Evolutionary conservation across 192 early-diverging fungal genomes (phyloP), one percentile per base, ranked within the genome.

Genomic region (Lobosporangium transversale): DNA sequence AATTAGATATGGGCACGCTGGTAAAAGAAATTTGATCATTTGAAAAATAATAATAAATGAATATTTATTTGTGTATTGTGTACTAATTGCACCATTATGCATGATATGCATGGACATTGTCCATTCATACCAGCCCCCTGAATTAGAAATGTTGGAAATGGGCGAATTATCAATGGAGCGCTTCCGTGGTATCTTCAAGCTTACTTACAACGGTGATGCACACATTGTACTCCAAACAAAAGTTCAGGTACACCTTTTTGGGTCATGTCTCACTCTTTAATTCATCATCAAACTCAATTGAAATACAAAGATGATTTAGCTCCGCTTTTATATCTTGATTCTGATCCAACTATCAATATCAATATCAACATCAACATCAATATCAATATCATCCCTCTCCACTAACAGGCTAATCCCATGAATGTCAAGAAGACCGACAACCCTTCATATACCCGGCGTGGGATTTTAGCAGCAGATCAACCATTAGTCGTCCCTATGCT

Each of bases 71-170:
- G n/a, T n/a, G n/a, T n/a, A n/a, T n/a, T n/a, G 4, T 50, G 21
- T 6, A 27, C 5, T 23, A 20, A 12, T 21, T 53, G 26, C 30
- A 14, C 29, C 51, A 12, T 42, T 42, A 42, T 45, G 44, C 21
- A 14, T 20, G 21, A 45, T 3, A 14, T 27, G 23, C 5, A 26
- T 51, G 2, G 2, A 26, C 14, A 32, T 53, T 3, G 30, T 17
- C 52, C 15, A 5, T 20, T 33, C 27, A 37, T 68, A 45, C 20
- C 2, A 94, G 86, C 91, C 97, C 6, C 98, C 98, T 20, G 96
- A 98, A 51, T 84, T 99, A 32, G 98, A 99, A 62, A 96, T 99
- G 70, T 80, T 99, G 11, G 98, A 99, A 58, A 97, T 99, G 68
- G 92, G 95, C 45, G 98, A 99, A 58, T 86, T 99, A 18, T 89